Percentiles rank a stretch among this genome's conserved stretches.
Conservation (phyloP, 2,329 filamentous ascomycete species). For the Botrytis squamosa region DNA sequence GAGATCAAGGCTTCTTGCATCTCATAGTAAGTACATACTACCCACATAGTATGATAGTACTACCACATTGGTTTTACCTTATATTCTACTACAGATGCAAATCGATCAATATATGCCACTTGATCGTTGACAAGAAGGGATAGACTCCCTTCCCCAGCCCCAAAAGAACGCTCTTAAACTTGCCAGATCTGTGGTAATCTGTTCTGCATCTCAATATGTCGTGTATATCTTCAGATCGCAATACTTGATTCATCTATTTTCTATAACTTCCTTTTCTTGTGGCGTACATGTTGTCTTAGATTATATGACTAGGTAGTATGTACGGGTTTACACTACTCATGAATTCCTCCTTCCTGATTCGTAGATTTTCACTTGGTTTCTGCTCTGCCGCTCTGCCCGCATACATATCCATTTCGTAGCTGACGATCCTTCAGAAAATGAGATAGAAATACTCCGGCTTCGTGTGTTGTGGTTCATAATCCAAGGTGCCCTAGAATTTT, state of each 20-base stretch:
- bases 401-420: constrained; percentile 7
- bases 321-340: background rate
- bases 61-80: background rate
- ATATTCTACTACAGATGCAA: background rate
- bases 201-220: background rate
- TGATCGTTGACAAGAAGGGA: background rate
- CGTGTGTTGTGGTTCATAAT: background rate
- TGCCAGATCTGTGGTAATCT: background rate
- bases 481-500: background rate
- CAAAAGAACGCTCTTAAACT: background rate
- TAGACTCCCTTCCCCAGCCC: background rate
- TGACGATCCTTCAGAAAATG: constrained; percentile 10
- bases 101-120: constrained; percentile 15
- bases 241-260: background rate
- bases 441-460: constrained; percentile 9
- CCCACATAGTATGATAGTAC: background rate
- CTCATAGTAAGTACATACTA: background rate
- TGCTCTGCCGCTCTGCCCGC: constrained; percentile 18
- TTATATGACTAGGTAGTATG: constrained; percentile 4
- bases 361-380: constrained; percentile 12
- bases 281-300: constrained; percentile 16
- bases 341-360: constrained; percentile 17
- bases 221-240: constrained; percentile 6
- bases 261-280: constrained; percentile 3
- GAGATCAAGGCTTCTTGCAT: constrained; percentile 4